phyloP scores from a whole-genome alignment of 148 eudicot species.

The Dysphania ambrosioides region DNA sequence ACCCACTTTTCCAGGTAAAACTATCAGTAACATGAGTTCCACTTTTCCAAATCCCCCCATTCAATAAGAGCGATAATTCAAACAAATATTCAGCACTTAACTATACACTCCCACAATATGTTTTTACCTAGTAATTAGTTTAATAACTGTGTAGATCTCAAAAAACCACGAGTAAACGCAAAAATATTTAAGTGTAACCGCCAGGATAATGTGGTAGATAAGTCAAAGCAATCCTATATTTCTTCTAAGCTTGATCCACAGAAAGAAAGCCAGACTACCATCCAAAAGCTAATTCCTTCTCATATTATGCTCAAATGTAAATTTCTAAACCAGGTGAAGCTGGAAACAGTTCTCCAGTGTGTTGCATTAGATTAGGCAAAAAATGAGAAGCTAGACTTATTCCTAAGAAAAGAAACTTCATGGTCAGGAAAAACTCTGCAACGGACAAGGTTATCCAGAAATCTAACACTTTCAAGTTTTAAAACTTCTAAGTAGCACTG shows the following conservation, averaged over 20 bases:
- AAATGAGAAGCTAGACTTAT: neutral
- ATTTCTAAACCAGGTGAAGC: neutral
- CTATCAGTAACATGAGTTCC: neutral
- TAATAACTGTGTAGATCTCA: neutral
- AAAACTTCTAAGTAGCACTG: too few species aligned
- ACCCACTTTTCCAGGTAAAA: neutral
- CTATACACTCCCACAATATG: neutral
- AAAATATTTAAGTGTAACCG: neutral
- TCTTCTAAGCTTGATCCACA: neutral
- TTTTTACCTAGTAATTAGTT: neutral
- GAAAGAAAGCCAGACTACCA: neutral
- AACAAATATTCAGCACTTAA: neutral
- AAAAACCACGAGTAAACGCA: neutral
- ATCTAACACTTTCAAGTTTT: neutral
- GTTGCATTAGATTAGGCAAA: neutral
- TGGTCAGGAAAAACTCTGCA: neutral
- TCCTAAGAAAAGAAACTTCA: neutral
- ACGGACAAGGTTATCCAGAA: neutral
- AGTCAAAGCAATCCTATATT: neutral
- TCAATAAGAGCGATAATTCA: neutral
- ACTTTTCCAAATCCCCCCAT: neutral
- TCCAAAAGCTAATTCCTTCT: neutral
- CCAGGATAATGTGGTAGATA: too few species aligned
- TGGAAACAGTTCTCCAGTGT: constrained; percentile 1
- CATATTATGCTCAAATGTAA: neutral